Conservation (phyloP, 257 asterid genomes). For the Fraxinus cuspidata region DNA sequence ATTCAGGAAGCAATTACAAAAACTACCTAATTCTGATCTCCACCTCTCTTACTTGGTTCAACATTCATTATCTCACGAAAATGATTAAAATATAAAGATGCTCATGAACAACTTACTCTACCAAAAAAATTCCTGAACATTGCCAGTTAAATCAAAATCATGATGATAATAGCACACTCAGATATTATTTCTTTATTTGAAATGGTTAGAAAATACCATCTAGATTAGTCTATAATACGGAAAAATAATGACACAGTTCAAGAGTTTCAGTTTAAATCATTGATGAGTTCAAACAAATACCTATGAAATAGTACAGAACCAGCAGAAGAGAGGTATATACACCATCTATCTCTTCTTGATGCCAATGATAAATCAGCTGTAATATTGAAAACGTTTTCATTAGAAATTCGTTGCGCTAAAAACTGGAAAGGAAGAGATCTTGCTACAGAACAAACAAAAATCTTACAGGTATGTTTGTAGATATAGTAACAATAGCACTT, state of each 20-base stretch:
- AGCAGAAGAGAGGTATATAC: slow-evolving; percentile 63
- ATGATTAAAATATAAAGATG: background rate
- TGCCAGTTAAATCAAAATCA: background rate
- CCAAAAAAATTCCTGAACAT: background rate
- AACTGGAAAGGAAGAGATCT: slow-evolving; percentile 18
- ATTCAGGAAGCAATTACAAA: background rate
- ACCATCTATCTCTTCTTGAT: slow-evolving; percentile 40
- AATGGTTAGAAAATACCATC: background rate
- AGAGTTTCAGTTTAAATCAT: background rate
- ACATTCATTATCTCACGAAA: background rate
- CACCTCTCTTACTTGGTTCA: background rate
- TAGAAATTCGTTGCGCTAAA: slow-evolving; percentile 4
- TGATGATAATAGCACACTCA: background rate
- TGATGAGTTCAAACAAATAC: slow-evolving; percentile 34
- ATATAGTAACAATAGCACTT: slow-evolving; percentile 68
- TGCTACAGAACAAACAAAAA: slow-evolving; percentile 20
- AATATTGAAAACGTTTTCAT: slow-evolving; percentile 20
- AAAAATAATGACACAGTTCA: background rate
- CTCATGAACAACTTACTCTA: background rate
- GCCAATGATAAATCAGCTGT: slow-evolving; percentile 85
- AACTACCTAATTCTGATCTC: background rate
- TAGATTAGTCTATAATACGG: background rate
- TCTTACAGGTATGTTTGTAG: slow-evolving; percentile 78
- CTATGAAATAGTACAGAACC: slow-evolving; percentile 73
- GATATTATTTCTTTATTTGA: background rate